These are phyloP conservation scores for Lentinula sp. DNA, from an alignment of 768 basidiomycete species.

Conservation along the genomic window DNA sequence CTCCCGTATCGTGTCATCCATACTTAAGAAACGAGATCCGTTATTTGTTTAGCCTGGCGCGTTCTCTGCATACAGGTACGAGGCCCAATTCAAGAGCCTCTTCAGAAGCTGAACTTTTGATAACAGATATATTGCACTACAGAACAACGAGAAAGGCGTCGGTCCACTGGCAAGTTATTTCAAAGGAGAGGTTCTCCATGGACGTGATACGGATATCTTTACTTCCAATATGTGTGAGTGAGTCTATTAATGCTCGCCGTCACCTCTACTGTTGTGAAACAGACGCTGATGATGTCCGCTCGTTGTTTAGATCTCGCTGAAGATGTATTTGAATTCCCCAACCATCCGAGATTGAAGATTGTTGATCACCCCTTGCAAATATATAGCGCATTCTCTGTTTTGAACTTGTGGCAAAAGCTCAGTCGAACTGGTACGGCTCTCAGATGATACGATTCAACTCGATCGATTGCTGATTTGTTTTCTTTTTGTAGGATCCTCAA, in stretches of 20 bases:
- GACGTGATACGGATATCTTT: conserved; percentile 85
- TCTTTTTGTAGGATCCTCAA: conserved; percentile 70
- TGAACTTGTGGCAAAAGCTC: conserved; percentile 70
- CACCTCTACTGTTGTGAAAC: no score
- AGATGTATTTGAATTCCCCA: conserved; percentile 44
- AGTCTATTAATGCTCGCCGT: conserved; percentile 19
- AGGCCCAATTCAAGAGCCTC: conserved; percentile 4
- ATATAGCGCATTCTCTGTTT: conserved; percentile 77
- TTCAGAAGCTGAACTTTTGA: background rate
- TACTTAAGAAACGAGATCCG: background rate
- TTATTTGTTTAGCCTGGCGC: conserved; percentile 63
- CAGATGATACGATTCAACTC: background rate
- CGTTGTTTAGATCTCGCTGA: conserved; percentile 69
- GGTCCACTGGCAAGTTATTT: conserved; percentile 96
- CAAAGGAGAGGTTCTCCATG: conserved; percentile 86
- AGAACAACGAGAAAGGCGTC: conserved; percentile 73
- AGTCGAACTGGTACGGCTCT: conserved; percentile 61
- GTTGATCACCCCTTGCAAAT: conserved; percentile 10
- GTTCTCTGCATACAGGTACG: conserved; percentile 81
- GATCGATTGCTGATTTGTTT: conserved; percentile 7
- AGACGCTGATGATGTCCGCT: no score
- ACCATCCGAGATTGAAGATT: background rate
- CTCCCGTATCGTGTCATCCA: no score
- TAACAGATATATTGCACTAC: conserved; percentile 76
- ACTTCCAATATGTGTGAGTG: conserved; percentile 94